Percentiles rank a stretch among this genome's conserved stretches.
Conservation (phyloP, 306 rosid species). For the Dryas octopetala region DNA sequence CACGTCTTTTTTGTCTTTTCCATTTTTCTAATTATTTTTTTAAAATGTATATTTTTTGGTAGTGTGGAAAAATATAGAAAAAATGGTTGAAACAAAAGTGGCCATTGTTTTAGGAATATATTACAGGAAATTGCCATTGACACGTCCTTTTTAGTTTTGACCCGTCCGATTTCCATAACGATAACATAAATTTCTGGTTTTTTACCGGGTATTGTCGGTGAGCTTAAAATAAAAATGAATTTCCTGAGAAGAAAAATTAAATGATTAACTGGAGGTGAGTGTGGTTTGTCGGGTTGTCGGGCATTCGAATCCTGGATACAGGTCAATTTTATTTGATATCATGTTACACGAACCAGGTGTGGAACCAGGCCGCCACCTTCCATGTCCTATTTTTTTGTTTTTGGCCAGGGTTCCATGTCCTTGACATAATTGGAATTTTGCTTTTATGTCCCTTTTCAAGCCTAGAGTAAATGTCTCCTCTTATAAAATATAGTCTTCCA, state of each 20-base stretch:
- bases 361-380: conserved; percentile 18
- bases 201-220: conserved; percentile 52
- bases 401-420: not conserved
- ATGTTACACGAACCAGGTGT: conserved; percentile 30
- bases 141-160: not conserved
- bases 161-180: too few species aligned
- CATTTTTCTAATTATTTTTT: conserved; percentile 15
- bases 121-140: conserved; percentile 1
- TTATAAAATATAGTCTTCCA: too few species aligned
- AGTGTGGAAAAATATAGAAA: not conserved
- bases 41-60: too few species aligned
- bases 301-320: conserved; percentile 35
- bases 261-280: conserved; percentile 28
- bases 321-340: conserved; percentile 33
- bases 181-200: not conserved
- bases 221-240: conserved; percentile 6
- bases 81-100: not conserved
- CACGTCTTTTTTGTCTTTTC: conserved; percentile 32
- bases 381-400: not conserved
- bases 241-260: conserved; percentile 15
- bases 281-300: conserved; percentile 56
- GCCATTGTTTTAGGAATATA: not conserved
- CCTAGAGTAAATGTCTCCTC: too few species aligned
- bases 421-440: not conserved
- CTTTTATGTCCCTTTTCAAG: not conserved